These are phyloP conservation scores for Fulvia fulva DNA, from an alignment of 2,329 filamentous ascomycete genomes.

Conservation along the genomic window DNA sequence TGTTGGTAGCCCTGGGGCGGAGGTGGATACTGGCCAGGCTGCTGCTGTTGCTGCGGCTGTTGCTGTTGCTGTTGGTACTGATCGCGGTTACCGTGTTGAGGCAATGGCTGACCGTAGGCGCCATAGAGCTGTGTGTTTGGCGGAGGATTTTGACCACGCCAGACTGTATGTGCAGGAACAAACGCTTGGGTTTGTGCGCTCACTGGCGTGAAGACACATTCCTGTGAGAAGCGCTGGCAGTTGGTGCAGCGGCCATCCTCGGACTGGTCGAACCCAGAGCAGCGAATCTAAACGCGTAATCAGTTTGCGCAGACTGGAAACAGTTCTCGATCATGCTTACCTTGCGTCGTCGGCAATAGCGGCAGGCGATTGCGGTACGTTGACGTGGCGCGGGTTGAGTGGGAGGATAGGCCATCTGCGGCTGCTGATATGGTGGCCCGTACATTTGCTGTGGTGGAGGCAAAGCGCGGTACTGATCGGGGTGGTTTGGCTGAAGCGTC, in stretches of 20 bases:
- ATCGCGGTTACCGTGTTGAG: slow-evolving; percentile 31
- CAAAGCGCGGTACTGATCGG: slow-evolving; percentile 43
- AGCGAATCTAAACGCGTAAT: slow-evolving; percentile 58
- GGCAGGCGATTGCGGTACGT: slow-evolving; percentile 58
- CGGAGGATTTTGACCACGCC: slow-evolving; percentile 44
- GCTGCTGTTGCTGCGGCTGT: slow-evolving; percentile 30
- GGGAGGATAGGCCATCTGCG: slow-evolving; percentile 40
- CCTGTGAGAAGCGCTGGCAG: slow-evolving; percentile 69
- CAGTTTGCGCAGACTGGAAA: slow-evolving; percentile 4
- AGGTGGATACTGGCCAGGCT: slow-evolving; percentile 35
- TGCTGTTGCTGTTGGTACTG: slow-evolving; percentile 31
- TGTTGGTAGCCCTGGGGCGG: slow-evolving; percentile 38
- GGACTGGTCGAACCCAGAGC: slow-evolving; percentile 69
- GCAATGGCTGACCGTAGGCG: slow-evolving; percentile 49
- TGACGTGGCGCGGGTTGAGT: slow-evolving; percentile 55
- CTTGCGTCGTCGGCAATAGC: slow-evolving; percentile 58
- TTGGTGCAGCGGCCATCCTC: slow-evolving; percentile 70
- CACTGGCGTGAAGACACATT: slow-evolving; percentile 73
- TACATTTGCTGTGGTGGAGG: slow-evolving; percentile 47
- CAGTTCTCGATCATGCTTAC: slow-evolving; percentile 33
- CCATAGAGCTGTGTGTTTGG: slow-evolving; percentile 46
- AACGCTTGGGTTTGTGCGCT: slow-evolving; percentile 71
- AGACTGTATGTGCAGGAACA: slow-evolving; percentile 67
- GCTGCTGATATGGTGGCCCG: slow-evolving; percentile 39
- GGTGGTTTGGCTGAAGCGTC: slow-evolving; percentile 42